Evolutionary conservation across 345 rosid species (phyloP), one percentile per base, ranked within the genome.

Genomic region (Corymbia maculata): DNA sequence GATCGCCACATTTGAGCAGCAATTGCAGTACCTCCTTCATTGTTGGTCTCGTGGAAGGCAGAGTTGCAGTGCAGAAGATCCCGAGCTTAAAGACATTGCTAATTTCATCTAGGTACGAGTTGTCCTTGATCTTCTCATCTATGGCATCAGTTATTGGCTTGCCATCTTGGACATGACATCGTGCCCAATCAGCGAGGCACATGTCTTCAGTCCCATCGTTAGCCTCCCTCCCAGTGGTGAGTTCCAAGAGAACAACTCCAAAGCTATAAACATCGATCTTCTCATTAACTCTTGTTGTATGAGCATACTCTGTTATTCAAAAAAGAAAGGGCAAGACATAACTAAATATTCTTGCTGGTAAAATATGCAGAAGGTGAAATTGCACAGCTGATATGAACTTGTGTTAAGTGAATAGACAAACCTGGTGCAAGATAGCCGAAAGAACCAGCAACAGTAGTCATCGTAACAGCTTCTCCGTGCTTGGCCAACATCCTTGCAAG

Each of bases 361-460:
- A 14, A 16, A 87, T 51, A n/a, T n/a, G 75, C 13, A 2, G 36
- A n/a, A 32, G 75, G 75, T 64, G 75, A 64, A n/a, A 17, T 7
- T 13, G 30, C 75, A 64, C n/a, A n/a, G 42, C 36, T 13, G 14
- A 64, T n/a, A 64, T 64, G 36, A 64, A 64, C 75, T 64, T 9
- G 19, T 1, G 19, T 47, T 64, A 68, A 11, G 49, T 57, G 47
- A 51, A 32, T 0, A 7, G 19, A 64, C 75, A 64, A 13, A 64
- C 98, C 98, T 9, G 96, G 98, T 36, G 95, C 96, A 51, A 94
- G 91, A 88, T 94, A 95, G 12, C 98, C 96, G 14, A 90, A 89
- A 12, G 96, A 94, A 66, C 98, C 98, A 26, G 92, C 98, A 9
- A 95, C 93, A 10, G 91, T 85, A 17, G 98, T 94, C 92, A 93